Percentiles rank a stretch among this genome's conserved stretches.
Evolutionary conservation across 1,284 basidiomycete genomes (phyloP).

Genomic region (Lentinula novae-zelandiae): DNA sequence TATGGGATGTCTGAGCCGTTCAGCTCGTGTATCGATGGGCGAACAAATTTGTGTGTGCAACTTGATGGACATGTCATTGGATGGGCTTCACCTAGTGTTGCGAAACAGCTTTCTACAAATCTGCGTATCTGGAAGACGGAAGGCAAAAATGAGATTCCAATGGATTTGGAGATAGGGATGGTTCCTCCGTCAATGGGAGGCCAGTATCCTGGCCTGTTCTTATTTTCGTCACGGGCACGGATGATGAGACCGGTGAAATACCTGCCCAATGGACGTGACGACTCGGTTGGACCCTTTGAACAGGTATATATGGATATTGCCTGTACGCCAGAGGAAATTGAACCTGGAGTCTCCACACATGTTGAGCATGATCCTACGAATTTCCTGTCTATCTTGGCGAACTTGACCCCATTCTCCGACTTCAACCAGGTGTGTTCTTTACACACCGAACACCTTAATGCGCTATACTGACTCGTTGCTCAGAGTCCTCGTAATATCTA

Average conservation of each 20-base stretch:
- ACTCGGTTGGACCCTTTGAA: constrained; percentile 95
- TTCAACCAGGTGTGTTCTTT: constrained; percentile 81
- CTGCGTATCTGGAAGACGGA: constrained; percentile 97
- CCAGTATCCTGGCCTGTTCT: constrained; percentile 95
- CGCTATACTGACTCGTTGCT: neutral
- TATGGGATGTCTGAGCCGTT: constrained; percentile 97
- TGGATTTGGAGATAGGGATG: constrained; percentile 94
- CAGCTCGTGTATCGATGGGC: constrained; percentile 74
- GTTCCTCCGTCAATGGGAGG: constrained; percentile 90
- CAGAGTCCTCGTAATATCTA: constrained; percentile 86
- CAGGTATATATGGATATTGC: constrained; percentile 99
- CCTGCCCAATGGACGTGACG: constrained; percentile 80
- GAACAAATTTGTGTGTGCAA: constrained; percentile 84
- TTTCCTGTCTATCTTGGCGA: constrained; percentile 86
- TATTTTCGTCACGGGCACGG: constrained; percentile 85
- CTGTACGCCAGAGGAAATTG: constrained; percentile 86
- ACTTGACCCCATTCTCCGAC: constrained; percentile 86
- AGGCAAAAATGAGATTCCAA: constrained; percentile 75
- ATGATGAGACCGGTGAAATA: constrained; percentile 99
- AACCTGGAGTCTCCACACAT: constrained; percentile 80
- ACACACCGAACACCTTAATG: neutral
- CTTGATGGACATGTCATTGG: constrained; percentile 95
- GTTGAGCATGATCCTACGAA: constrained; percentile 95
- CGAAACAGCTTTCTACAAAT: constrained; percentile 77
- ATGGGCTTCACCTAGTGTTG: constrained; percentile 82